Percentiles rank a stretch among this genome's conserved stretches.
Conservation (phyloP, 73 alveolate genomes). For the Tetrahymena malaccensis region DNA sequence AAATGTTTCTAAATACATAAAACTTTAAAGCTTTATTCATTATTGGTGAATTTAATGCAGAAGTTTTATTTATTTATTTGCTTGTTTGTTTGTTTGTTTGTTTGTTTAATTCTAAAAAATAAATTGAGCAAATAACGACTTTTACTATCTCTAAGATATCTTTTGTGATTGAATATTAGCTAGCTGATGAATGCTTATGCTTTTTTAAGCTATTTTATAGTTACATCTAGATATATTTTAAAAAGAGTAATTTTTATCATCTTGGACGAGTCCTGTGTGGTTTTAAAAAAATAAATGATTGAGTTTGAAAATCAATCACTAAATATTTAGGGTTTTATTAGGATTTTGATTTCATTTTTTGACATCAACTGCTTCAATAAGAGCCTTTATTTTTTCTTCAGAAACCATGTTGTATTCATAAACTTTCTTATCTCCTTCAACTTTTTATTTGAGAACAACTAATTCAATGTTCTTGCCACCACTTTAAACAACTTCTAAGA, state of each 20-base stretch:
- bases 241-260: neutral
- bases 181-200: neutral
- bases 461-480: slow-evolving; percentile 91
- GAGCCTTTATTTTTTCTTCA: neutral
- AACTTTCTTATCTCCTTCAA: neutral
- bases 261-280: neutral
- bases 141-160: neutral
- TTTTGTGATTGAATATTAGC: neutral
- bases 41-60: neutral
- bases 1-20: too few species aligned
- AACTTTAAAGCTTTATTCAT: neutral
- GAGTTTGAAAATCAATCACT: neutral
- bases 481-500: slow-evolving; percentile 88
- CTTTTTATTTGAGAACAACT: slow-evolving; percentile 59
- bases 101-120: neutral
- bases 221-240: neutral
- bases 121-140: neutral
- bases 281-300: neutral
- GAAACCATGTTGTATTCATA: neutral
- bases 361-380: neutral
- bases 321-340: neutral
- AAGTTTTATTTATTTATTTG: neutral
- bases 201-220: neutral
- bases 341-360: neutral
- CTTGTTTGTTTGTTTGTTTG: too few species aligned